Evolutionary conservation across 768 basidiomycete species (phyloP), one percentile per base, ranked within the genome.

Genomic region (Pholiota conissans): DNA sequence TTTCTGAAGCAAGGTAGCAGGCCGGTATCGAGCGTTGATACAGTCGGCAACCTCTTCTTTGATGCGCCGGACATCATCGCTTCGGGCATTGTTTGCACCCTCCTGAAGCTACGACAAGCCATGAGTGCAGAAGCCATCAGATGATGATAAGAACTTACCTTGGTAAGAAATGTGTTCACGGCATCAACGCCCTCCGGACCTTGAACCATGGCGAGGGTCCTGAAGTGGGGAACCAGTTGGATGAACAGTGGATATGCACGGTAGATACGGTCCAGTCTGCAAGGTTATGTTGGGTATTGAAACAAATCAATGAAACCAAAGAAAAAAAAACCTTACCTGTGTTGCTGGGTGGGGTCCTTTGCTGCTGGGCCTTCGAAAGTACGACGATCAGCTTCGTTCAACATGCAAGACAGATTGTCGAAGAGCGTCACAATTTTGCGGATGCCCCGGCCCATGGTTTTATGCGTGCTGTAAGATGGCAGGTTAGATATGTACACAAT

Each of bases 31-130:
- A 7, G n/a, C 5, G 14, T 50, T 50, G 1, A 50, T 29, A 29
- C 49, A 50, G 5, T 27, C 6, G 26, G 52, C 52, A 22, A 54
- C 39, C 30, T 50, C 49, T 32, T 50, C 49, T 50, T 50, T 50
- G 5, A 50, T 18, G 8, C 49, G 29, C 3, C 49, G 29, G 22
- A 50, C 49, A 18, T 50, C 49, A 32, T 53, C 52, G 16, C 52
- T 53, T n/a, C 52, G 20, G 3, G 52, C 52, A 13, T 40, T 28
- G 14, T 53, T 53, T 14, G 37, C 52, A n/a, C 52, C 37, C 11
- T 37, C 32, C 39, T 34, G 34, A 10, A 24, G 16, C 49, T 50
- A 10, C 22, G 4, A 34, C 20, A 10, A 18, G 20, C 14, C 20
- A 50, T 3, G 10, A 22, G 29, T 18, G 32, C 10, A 32, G 18